Conservation (phyloP, 2,329 filamentous ascomycete species). For the Alternaria hordeiaustralica region DNA sequence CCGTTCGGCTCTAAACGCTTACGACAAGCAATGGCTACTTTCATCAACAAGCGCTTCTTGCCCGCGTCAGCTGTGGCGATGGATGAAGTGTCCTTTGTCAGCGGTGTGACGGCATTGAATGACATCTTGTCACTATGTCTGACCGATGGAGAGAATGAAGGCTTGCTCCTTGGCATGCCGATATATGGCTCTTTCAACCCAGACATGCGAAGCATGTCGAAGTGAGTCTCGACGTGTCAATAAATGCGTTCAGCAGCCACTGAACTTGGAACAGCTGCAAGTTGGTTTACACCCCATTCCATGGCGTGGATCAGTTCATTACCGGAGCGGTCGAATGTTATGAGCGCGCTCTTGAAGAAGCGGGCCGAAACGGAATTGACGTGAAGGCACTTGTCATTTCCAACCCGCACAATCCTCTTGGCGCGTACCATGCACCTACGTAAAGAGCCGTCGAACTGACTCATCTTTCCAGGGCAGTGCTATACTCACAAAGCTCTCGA, state of each 20-base stretch:
- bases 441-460: background rate
- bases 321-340: constrained; percentile 41
- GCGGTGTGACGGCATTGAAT: constrained; percentile 8
- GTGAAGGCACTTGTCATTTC: constrained; percentile 57
- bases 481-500: constrained; percentile 50
- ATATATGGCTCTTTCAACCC: constrained; percentile 9
- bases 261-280: constrained; percentile 4
- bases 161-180: constrained; percentile 11
- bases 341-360: constrained; percentile 45
- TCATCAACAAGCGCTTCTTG: constrained; percentile 7
- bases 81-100: constrained; percentile 5
- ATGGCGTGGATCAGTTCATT: constrained; percentile 1
- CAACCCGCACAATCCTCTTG: constrained; percentile 61
- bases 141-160: constrained; percentile 7
- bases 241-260: background rate
- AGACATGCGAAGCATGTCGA: constrained; percentile 11
- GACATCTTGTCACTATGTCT: constrained; percentile 9
- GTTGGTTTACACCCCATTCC: constrained; percentile 3
- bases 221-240: background rate
- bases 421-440: background rate
- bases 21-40: constrained; percentile 4
- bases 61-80: background rate
- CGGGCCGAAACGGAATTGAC: constrained; percentile 40
- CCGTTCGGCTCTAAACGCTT: constrained; percentile 7
- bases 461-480: constrained; percentile 9